Evolutionary conservation across 176 grass and related monocot genomes (phyloP), one percentile per base, ranked within the genome.

Genomic region (Avena sativa): DNA sequence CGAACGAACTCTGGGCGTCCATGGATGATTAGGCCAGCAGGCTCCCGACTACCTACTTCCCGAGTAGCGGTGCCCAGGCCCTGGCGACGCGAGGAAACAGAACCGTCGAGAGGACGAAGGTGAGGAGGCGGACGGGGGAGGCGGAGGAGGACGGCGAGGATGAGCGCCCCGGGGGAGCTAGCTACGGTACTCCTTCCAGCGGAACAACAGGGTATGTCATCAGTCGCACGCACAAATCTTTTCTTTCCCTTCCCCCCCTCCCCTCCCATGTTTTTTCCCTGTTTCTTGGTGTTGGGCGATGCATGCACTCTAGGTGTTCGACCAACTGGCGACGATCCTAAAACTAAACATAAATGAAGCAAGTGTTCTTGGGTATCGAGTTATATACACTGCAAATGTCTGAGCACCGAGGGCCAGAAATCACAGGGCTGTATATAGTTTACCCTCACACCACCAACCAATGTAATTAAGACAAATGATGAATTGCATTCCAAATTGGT

Each of bases 61-160:
- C 38, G 38, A 40, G 38, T 40, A 40, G 38, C 38, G 23, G 23
- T 23, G 23, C 23, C 23, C 23, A 23, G 23, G 23, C 38, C 38
- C 38, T 43, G 40, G 40, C 40, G 40, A 43, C 40, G 40, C 40
- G 40, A 43, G 40, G 40, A 43, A 40, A 43, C 40, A 43, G 40
- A 43, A 43, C 40, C 40, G 40, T 43, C 40, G 51, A 15, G 80
- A 44, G 12, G 16, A 66, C 71, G 68, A 86, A 88, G 82, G 91
- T 21, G 86, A 75, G 88, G 88, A 92, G 93, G 93, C 48, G 93
- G 20, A 90, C 86, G 50, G 91, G 89, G 66, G 93, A 95, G 86
- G 89, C 87, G 78, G 91, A 60, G 78, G 93, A 93, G 66, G 87
- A 84, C 48, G 8, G 46, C 86, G 0, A 92, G 89, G 93, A 75